Base-by-base conservation (phyloP, 257 asterid genomes). In the Solanum sitiens region DNA sequence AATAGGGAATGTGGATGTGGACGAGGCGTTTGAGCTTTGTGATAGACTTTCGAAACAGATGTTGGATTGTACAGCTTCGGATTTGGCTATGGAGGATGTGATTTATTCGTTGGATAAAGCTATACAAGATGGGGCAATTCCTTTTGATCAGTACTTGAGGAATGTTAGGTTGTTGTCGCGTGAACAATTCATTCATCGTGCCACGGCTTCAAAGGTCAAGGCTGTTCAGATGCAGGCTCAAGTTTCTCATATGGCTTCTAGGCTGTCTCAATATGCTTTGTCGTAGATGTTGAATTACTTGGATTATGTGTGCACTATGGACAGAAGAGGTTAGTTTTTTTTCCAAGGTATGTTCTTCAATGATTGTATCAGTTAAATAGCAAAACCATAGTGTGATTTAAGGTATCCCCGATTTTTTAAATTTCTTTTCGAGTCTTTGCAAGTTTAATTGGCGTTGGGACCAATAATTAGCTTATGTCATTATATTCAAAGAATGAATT, bases 181-280 rank as follows among this genome's bases (percentile, higher is more conserved):
- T 0, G 96, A 95, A 88, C 99, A 95, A 89, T 97, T 95, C 86
- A 93, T 95, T 87, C 98, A 97, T 63, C 93, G 99, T 0, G 99
- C 98, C 14, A 95, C 94, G 1, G 92, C 94, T 56, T 94, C 98
- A 0, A 97, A 97, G 86, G 96, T 95, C 21, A 94, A 97, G 89
- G 98, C 98, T 85, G 93, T 92, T 53, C 99, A 95, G 91, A 93
- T 95, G 98, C 98, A 95, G 89, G 98, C 96, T 72, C 98, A 95
- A 92, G 98, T 97, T 87, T 92, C 97, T 50, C 92, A 90, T 86
- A 97, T 95, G 98, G 98, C 98, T 90, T 89, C 98, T 4, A 94
- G 97, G 92, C 88, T 90, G 16, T 88, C 96, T 4, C 96, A 92
- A 40, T 93, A 95, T 86, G 85, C 89, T 5, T 87, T 87, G 84